These are phyloP conservation scores for Xanthoconium separans DNA, from an alignment of 1,284 basidiomycete species.

Conservation along the genomic window DNA sequence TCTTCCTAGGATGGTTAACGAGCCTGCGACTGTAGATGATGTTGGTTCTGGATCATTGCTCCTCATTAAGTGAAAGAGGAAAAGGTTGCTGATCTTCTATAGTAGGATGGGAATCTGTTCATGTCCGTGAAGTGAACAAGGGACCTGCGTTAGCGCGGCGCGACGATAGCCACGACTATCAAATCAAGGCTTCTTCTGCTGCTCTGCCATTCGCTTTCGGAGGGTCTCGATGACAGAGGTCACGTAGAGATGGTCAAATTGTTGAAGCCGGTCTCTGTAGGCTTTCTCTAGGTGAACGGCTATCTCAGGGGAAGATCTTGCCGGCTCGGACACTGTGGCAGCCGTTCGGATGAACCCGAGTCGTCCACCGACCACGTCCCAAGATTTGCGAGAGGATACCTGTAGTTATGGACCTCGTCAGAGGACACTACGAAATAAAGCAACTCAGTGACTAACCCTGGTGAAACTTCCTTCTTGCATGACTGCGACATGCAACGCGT, in stretches of 20 bases:
- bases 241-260: slow-evolving; percentile 37
- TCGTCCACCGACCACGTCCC: slow-evolving; percentile 30
- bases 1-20: neutral
- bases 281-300: slow-evolving; percentile 28
- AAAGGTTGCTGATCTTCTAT: slow-evolving; percentile 15
- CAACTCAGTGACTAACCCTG: slow-evolving; percentile 23
- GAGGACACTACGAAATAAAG: slow-evolving; percentile 4
- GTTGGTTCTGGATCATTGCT: neutral
- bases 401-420: slow-evolving; percentile 12
- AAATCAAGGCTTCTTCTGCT: slow-evolving; percentile 31
- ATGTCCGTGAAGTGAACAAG: slow-evolving; percentile 7
- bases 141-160: neutral
- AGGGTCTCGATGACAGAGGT: slow-evolving; percentile 33
- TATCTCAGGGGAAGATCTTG: slow-evolving; percentile 26
- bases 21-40: neutral
- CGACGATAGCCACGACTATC: slow-evolving; percentile 14
- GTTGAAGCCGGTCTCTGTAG: slow-evolving; percentile 32
- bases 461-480: slow-evolving; percentile 35
- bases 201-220: slow-evolving; percentile 35
- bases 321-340: slow-evolving; percentile 23
- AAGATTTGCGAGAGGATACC: slow-evolving; percentile 30
- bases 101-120: slow-evolving; percentile 12
- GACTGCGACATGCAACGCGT: slow-evolving; percentile 32
- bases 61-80: slow-evolving; percentile 3
- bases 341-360: slow-evolving; percentile 29